phyloP scores from a whole-genome alignment of 345 rosid genomes.

The Linum usitatissimum region DNA sequence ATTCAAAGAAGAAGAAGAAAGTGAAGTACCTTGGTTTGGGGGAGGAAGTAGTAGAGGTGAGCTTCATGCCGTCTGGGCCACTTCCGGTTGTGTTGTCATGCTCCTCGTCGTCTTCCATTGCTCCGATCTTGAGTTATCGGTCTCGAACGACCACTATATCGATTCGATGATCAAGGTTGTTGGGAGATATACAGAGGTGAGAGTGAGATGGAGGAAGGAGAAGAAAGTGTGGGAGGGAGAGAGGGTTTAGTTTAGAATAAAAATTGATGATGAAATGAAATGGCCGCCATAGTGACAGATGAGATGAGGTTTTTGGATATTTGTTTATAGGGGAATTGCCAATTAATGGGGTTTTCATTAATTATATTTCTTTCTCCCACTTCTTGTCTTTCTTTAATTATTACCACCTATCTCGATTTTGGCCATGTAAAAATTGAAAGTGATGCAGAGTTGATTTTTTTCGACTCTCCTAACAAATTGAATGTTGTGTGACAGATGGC shows the following conservation, averaged over 20 bases:
- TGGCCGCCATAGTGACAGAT: conserved; percentile 11
- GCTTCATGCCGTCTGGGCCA: conserved; percentile 1
- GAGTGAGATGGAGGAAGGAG: background rate
- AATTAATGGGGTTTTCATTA: conserved; percentile 1
- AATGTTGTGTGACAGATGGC: too few species aligned
- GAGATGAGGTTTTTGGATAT: conserved; percentile 1
- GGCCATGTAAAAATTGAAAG: too few species aligned
- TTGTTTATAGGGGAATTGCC: conserved; percentile 1
- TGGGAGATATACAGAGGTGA: background rate
- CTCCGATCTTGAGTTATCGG: background rate
- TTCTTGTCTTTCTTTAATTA: background rate
- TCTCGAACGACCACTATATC: background rate
- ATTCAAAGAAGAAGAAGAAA: background rate
- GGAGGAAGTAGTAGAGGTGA: conserved; percentile 3
- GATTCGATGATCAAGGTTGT: background rate
- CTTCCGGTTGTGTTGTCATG: background rate
- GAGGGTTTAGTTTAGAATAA: background rate
- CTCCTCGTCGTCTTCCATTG: background rate
- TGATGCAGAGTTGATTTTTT: too few species aligned
- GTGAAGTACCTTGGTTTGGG: conserved; percentile 2
- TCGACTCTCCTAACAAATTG: too few species aligned
- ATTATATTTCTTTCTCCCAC: background rate
- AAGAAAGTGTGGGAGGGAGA: conserved; percentile 5
- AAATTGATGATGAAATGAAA: background rate
- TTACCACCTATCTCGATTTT: too few species aligned